Evolutionary conservation across 805 yeast species (phyloP).

Genomic region (Sugiyamaella chiloensis): DNA sequence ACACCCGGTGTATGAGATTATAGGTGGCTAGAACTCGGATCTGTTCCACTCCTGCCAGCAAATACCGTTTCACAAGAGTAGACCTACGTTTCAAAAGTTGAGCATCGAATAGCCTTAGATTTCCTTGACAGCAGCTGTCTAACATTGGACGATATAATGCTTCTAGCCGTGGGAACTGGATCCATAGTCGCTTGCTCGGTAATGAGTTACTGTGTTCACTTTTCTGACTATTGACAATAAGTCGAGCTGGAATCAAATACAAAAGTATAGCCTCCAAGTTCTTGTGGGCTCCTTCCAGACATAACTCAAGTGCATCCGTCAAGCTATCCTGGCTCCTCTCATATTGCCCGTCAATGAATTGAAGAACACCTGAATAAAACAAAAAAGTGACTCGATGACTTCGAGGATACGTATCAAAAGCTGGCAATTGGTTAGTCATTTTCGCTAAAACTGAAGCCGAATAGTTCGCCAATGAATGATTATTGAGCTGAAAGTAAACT

Average conservation of each 20-base stretch:
- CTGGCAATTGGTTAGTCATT: constrained; percentile 51
- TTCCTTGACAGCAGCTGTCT: constrained; percentile 50
- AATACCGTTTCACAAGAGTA: constrained; percentile 52
- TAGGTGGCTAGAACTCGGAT: constrained; percentile 50
- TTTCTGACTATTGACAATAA: constrained; percentile 39
- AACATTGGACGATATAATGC: constrained; percentile 48
- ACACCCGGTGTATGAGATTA: constrained; percentile 46
- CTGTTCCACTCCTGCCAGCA: constrained; percentile 57
- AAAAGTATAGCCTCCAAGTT: constrained; percentile 42
- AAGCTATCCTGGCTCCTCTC: constrained; percentile 50
- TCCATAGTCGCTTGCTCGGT: constrained; percentile 46
- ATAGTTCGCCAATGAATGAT: constrained; percentile 69
- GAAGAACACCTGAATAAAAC: constrained; percentile 66
- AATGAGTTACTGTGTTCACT: constrained; percentile 28
- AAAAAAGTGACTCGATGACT: constrained; percentile 58
- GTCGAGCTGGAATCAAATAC: constrained; percentile 60
- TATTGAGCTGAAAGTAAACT: constrained; percentile 62
- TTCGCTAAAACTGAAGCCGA: constrained; percentile 66
- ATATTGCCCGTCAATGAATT: constrained; percentile 63
- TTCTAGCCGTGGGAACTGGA: constrained; percentile 40
- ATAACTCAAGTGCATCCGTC: constrained; percentile 44
- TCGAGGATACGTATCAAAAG: constrained; percentile 41
- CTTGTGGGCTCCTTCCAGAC: constrained; percentile 31
- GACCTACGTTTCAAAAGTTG: constrained; percentile 45
- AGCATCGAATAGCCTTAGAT: constrained; percentile 49